phyloP scores from a whole-genome alignment of 2,329 filamentous ascomycete genomes.

The Fusarium verticillioides region DNA sequence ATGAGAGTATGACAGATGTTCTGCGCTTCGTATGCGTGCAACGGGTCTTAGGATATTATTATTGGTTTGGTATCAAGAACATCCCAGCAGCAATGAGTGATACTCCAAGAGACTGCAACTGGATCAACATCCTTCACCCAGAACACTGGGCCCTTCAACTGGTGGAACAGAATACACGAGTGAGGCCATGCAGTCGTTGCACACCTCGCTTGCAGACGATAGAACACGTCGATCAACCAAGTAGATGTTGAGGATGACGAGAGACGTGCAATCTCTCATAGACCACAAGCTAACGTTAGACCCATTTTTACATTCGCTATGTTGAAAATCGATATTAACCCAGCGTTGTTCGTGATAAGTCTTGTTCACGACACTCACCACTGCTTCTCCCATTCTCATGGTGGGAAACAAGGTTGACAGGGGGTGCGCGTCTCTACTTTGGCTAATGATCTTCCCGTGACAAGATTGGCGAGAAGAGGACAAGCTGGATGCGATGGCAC shows the following conservation, averaged over 20 bases:
- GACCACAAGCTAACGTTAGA: not conserved
- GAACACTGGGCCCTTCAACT: not conserved
- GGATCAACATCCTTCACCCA: not conserved
- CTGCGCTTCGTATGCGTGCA: conserved; percentile 25
- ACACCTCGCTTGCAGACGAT: conserved; percentile 12
- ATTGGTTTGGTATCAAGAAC: conserved; percentile 24
- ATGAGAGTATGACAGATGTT: conserved; percentile 36
- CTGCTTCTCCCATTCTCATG: conserved; percentile 9
- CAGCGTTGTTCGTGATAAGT: not conserved
- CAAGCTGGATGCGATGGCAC: conserved; percentile 21
- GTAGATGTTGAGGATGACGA: conserved; percentile 3
- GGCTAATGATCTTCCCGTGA: conserved; percentile 42
- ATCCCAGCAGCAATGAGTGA: not conserved
- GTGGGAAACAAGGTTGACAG: conserved; percentile 23
- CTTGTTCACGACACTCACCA: not conserved
- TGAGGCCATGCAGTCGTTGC: not conserved
- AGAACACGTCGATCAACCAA: not conserved
- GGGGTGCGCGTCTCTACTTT: conserved; percentile 35
- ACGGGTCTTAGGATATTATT: conserved; percentile 2
- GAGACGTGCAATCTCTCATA: conserved; percentile 32
- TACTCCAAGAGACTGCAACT: not conserved
- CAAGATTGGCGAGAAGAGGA: conserved; percentile 43
- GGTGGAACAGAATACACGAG: not conserved
- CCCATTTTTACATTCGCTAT: conserved; percentile 1
- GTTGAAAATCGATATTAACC: not conserved